phyloP scores from a whole-genome alignment of 2,329 filamentous ascomycete genomes.

The Aspergillus intermedius region DNA sequence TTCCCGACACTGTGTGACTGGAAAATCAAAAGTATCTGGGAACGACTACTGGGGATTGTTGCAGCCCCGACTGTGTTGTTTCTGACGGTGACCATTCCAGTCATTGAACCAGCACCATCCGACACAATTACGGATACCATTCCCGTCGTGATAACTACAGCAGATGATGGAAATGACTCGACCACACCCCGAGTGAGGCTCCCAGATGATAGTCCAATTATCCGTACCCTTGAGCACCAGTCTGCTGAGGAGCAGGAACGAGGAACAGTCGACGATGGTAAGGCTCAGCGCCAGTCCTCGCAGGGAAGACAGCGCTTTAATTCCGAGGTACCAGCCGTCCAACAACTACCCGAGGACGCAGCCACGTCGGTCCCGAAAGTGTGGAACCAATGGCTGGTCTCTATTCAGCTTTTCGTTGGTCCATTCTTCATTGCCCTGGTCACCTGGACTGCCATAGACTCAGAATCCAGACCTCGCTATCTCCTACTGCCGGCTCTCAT shows the following conservation, averaged over 20 bases:
- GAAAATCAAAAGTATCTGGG: constrained; percentile 75
- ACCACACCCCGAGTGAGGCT: constrained; percentile 24
- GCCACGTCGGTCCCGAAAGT: constrained; percentile 37
- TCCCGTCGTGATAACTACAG: constrained; percentile 18
- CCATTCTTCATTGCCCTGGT: constrained; percentile 76
- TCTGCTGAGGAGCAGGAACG: constrained; percentile 5
- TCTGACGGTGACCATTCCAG: constrained; percentile 81
- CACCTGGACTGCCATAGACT: constrained; percentile 55
- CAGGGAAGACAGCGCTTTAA: constrained; percentile 23
- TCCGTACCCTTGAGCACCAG: constrained; percentile 16
- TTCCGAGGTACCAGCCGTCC: constrained; percentile 35
- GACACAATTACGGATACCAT: constrained; percentile 43
- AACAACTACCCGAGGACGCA: constrained; percentile 13
- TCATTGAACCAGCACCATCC: constrained; percentile 65
- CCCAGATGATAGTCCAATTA: constrained; percentile 31
- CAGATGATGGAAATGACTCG: constrained; percentile 10
- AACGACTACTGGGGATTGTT: constrained; percentile 71
- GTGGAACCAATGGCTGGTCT: constrained; percentile 90
- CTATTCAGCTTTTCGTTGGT: constrained; percentile 77
- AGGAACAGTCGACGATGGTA: constrained; percentile 9
- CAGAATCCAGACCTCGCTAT: constrained; percentile 45
- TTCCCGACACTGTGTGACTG: constrained; percentile 85
- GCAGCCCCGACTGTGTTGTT: constrained; percentile 88
- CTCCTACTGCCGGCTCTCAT: constrained; percentile 55
- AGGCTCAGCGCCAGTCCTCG: constrained; percentile 13